These are phyloP conservation scores for Calycina marina DNA, from an alignment of 2,329 filamentous ascomycete species.

Conservation along the genomic window DNA sequence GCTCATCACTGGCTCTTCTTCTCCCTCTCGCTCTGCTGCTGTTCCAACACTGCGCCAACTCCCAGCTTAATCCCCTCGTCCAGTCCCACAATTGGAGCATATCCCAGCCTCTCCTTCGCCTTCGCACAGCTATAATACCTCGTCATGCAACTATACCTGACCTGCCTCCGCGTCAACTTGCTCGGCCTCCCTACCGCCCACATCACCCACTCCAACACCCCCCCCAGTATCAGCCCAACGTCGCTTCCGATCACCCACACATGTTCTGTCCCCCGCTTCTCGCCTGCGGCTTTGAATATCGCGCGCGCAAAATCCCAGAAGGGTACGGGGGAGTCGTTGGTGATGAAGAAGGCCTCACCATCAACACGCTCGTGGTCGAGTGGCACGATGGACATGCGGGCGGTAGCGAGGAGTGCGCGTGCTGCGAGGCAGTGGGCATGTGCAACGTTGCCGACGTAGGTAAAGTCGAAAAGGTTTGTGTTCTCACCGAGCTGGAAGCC, in stretches of 20 bases:
- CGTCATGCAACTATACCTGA: slow-evolving; percentile 58
- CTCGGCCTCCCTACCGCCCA: slow-evolving; percentile 35
- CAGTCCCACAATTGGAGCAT: slow-evolving; percentile 50
- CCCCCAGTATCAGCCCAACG: slow-evolving; percentile 28
- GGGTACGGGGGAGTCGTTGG: slow-evolving; percentile 71
- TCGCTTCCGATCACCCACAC: slow-evolving; percentile 40
- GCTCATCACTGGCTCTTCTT: slow-evolving; percentile 17
- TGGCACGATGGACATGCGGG: slow-evolving; percentile 32
- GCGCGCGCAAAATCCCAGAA: slow-evolving; percentile 81
- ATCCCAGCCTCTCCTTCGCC: slow-evolving; percentile 56
- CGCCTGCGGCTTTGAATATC: slow-evolving; percentile 48
- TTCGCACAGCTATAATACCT: slow-evolving; percentile 67
- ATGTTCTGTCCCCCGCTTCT: slow-evolving; percentile 33
- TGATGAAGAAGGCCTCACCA: slow-evolving; percentile 81
- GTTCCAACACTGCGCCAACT: slow-evolving; percentile 16
- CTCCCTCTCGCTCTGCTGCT: slow-evolving; percentile 13
- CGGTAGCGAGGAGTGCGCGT: slow-evolving; percentile 33
- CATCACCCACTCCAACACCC: slow-evolving; percentile 36
- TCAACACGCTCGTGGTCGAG: slow-evolving; percentile 61
- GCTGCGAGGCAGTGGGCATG: slow-evolving; percentile 70
- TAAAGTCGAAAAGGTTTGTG: slow-evolving; percentile 56
- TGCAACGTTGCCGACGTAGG: slow-evolving; percentile 53
- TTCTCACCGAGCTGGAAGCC: slow-evolving; percentile 70
- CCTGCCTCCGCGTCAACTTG: slow-evolving; percentile 29
- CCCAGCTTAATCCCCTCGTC: slow-evolving; percentile 40